Base-by-base conservation (phyloP, 2,329 filamentous ascomycete genomes). In the Epichloe baconii region DNA sequence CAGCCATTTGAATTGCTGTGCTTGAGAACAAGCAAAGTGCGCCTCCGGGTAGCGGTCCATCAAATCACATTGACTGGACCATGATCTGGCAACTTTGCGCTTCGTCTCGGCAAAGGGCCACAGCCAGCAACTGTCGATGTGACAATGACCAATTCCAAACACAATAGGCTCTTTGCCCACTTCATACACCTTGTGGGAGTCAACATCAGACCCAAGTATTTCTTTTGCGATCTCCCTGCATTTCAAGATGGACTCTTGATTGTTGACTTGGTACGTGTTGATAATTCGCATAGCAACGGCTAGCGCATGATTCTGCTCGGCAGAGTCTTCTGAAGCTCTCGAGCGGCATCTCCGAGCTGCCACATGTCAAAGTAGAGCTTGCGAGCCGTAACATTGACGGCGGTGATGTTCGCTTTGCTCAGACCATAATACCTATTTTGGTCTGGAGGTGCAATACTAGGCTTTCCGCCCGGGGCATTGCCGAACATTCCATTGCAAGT, bases 401-500 rank as follows among this genome's bases (percentile, higher is more conserved):
- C 89, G 2, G 90, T 86, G 55, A 98, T 94, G 54, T 90, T 84
- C 14, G 90, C 91, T 56, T 82, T 83, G 55, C 73, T 70, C 50
- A 98, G 76, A 52, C 76, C 77, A 66, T 85, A 98, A 64, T 85
- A 86, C 60, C 78, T 85, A 72, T 96, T 81, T n/a, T 87, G 86
- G 53, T 85, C 76, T 0, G 93, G 93, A 14, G 93, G 89, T 64
- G 95, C 87, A 58, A 96, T 97, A 35, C 77, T 81, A 44, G 57
- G 59, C 65, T 94, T 88, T 26, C 88, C 88, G 19, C 85, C 85
- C 0, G 85, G 77, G 0, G 89, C 85, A 65, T 95, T 95, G 59
- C 93, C 93, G 70, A 97, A 97, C 90, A 97, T 97, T 67, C 85
- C 83, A 66, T 98, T 98, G 71, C 93, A 97, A 19, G 93, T 93